Evolutionary conservation across 495 filamentous ascomycete species (phyloP), one percentile per base, ranked within the genome.

Genomic region (Aspergillus indologenus): DNA sequence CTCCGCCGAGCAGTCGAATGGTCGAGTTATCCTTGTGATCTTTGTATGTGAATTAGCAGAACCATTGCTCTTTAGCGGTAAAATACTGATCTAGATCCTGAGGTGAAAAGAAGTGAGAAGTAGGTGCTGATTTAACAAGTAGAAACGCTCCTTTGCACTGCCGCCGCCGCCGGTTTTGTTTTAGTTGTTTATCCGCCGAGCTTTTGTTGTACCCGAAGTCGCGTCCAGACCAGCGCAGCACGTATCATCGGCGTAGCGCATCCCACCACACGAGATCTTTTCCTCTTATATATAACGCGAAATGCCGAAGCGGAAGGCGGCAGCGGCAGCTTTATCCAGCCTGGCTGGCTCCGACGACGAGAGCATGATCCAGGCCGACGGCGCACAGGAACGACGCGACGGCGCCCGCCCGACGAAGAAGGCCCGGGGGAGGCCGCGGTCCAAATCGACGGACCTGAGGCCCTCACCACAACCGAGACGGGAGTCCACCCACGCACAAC

Each of bases 291-390:
- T 49, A 19, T 42, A 23, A 8, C 20, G 20, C 19, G 64, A 48
- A 48, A 87, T 87, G 84, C 76, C 83, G 22, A 83, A 81, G 62
- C 69, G 72, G 54, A 83, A 79, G 59, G 72, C 72, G n/a, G 34
- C 34, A 40, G 59, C 77, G 22, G 71, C 80, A 26, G 83, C 80
- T 34, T 64, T 90, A 22, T 81, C 87, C 59, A 81, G 77, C n/a
- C 73, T 88, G 48, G 76, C 87, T 40, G 87, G 85, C 58, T 88
- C 85, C 43, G 87, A 89, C 54, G 83, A 85, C 61, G 88, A 91
- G 50, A 85, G 88, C 71, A 75, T 78, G 29, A 73, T 73, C 54
- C 68, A 71, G 52, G 9, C 62, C 8, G 72, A 68, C 48, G 54
- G 60, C 58, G 61, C 53, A 18, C 64, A 73, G 24, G 68, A 71